A percentile compares a stretch with the other conserved stretches of the same genome.
phyloP scores from a whole-genome alignment of 2,329 filamentous ascomycete species.

The Elsinoe australis region DNA sequence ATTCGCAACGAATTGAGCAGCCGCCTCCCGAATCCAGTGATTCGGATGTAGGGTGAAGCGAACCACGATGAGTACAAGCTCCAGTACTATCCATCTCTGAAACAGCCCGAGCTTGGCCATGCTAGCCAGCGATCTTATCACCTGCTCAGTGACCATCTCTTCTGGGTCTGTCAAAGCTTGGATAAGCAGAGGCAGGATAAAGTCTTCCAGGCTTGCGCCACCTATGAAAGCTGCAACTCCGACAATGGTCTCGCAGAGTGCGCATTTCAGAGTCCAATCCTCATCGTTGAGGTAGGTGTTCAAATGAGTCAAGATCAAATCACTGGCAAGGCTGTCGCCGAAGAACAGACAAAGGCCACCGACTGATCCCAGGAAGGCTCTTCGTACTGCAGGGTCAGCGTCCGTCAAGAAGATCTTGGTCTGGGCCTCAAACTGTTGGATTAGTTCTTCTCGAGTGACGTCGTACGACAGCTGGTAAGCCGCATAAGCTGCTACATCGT shows the following conservation, averaged over 20 bases:
- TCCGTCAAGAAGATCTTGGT: slow-evolving; percentile 88
- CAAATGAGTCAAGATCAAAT: slow-evolving; percentile 90
- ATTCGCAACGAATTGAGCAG: slow-evolving; percentile 72
- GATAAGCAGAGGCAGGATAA: slow-evolving; percentile 90
- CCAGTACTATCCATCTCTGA: slow-evolving; percentile 76
- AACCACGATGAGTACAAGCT: slow-evolving; percentile 73
- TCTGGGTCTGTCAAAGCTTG: slow-evolving; percentile 89
- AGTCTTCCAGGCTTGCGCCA: slow-evolving; percentile 82
- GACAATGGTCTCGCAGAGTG: slow-evolving; percentile 92
- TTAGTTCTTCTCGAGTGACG: slow-evolving; percentile 71
- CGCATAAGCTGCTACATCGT: slow-evolving; percentile 57
- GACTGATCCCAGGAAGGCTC: slow-evolving; percentile 86
- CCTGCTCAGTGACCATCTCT: slow-evolving; percentile 87
- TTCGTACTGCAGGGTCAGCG: slow-evolving; percentile 71
- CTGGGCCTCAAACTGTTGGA: slow-evolving; percentile 77
- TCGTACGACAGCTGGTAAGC: slow-evolving; percentile 81
- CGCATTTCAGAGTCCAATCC: slow-evolving; percentile 93
- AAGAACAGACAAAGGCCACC: slow-evolving; percentile 93
- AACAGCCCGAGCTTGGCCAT: slow-evolving; percentile 84
- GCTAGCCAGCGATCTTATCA: slow-evolving; percentile 76
- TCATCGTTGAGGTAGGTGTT: slow-evolving; percentile 96
- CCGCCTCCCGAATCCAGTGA: slow-evolving; percentile 86
- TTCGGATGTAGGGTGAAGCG: slow-evolving; percentile 92
- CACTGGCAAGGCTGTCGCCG: slow-evolving; percentile 80
- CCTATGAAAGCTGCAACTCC: slow-evolving; percentile 88